Conservation (phyloP, 495 filamentous ascomycete genomes). For the Penicillium pulvis region DNA sequence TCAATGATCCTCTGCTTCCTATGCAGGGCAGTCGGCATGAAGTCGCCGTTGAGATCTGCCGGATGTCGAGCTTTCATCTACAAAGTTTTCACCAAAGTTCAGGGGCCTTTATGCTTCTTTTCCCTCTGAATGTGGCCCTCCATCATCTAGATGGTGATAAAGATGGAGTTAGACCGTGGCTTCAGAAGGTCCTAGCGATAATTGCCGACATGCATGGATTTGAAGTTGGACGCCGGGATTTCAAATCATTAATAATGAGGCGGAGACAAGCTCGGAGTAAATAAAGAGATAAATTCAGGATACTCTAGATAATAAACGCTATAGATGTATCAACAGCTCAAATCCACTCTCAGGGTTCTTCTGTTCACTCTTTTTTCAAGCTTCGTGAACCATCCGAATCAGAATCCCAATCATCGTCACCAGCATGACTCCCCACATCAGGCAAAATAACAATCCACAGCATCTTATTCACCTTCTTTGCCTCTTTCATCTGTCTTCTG, state of each 20-base stretch:
- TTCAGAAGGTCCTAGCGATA: slow-evolving; percentile 15
- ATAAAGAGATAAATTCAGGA: not conserved
- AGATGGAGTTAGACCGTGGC: slow-evolving; percentile 12
- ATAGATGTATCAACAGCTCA: not conserved
- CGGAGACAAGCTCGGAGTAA: not conserved
- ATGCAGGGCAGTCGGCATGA: slow-evolving; percentile 23
- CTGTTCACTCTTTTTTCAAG: not conserved
- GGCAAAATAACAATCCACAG: slow-evolving; percentile 20
- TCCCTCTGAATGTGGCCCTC: slow-evolving; percentile 23
- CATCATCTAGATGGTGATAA: slow-evolving; percentile 13
- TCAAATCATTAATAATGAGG: slow-evolving; percentile 3
- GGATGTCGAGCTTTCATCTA: slow-evolving; percentile 22
- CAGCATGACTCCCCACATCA: not conserved
- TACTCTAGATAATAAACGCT: not conserved
- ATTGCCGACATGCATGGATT: slow-evolving; percentile 24
- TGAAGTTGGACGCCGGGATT: slow-evolving; percentile 20
- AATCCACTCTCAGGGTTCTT: not conserved
- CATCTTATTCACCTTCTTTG: slow-evolving; percentile 18
- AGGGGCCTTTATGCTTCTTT: slow-evolving; percentile 22
- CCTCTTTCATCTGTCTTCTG: slow-evolving; percentile 6
- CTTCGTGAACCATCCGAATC: not conserved
- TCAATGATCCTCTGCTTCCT: slow-evolving; percentile 22
- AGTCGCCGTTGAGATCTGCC: slow-evolving; percentile 21
- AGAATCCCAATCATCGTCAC: slow-evolving; percentile 19
- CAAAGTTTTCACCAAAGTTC: slow-evolving; percentile 15